phyloP scores from a whole-genome alignment of 2,329 filamentous ascomycete genomes.

The Aspergillus sp. region DNA sequence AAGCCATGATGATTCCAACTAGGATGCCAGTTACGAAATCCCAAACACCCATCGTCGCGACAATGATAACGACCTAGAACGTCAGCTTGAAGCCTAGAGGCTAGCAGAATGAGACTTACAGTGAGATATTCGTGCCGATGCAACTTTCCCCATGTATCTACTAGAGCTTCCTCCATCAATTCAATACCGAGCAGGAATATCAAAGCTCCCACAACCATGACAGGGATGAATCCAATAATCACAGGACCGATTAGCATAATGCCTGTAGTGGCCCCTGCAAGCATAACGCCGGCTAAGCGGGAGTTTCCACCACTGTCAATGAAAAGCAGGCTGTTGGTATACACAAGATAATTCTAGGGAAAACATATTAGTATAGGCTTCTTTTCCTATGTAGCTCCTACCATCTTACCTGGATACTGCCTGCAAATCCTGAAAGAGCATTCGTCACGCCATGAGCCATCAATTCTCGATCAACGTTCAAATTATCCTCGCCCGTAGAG shows the following conservation, averaged over 20 bases:
- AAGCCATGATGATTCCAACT: constrained; percentile 86
- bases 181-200: constrained; percentile 97
- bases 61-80: constrained; percentile 72
- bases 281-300: constrained; percentile 78
- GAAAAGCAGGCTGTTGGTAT: constrained; percentile 96
- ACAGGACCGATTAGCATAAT: constrained; percentile 83
- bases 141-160: constrained; percentile 84
- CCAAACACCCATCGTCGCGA: constrained; percentile 92
- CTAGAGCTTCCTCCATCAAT: constrained; percentile 81
- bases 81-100: constrained; percentile 2
- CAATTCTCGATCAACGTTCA: constrained; percentile 86
- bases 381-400: not conserved
- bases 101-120: constrained; percentile 44
- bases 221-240: constrained; percentile 89
- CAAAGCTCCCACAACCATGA: constrained; percentile 93
- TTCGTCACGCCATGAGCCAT: constrained; percentile 94
- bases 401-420: constrained; percentile 69
- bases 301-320: constrained; percentile 88
- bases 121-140: constrained; percentile 87
- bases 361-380: constrained; percentile 22
- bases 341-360: constrained; percentile 89
- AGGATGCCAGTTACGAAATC: constrained; percentile 96
- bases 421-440: constrained; percentile 77
- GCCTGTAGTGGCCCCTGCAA: constrained; percentile 75
- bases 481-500: constrained; percentile 86